phyloP scores from a whole-genome alignment of 2,329 filamentous ascomycete species.

The Talaromyces sp. region DNA sequence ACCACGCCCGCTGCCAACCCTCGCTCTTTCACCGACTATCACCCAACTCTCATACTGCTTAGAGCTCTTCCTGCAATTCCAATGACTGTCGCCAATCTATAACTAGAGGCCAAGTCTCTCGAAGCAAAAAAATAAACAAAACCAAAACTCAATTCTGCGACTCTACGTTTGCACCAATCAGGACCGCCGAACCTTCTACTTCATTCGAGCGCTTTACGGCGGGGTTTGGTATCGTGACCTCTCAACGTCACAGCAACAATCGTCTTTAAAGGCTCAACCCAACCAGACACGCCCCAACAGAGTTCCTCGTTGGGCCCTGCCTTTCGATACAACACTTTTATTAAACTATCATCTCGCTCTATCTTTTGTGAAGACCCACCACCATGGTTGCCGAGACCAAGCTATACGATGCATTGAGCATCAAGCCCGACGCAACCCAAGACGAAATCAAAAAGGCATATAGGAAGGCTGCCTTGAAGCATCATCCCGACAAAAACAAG shows the following conservation, averaged over 20 bases:
- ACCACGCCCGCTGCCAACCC: not conserved
- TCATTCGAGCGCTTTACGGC: slow-evolving; percentile 23
- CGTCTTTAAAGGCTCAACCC: not conserved
- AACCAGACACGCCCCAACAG: not conserved
- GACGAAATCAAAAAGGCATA: slow-evolving; percentile 95
- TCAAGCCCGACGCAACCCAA: slow-evolving; percentile 75
- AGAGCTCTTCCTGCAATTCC: not conserved
- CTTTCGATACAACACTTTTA: not conserved
- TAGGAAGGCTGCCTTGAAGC: slow-evolving; percentile 79
- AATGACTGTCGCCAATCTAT: not conserved
- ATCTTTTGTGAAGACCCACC: slow-evolving; percentile 11
- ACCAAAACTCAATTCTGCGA: not conserved
- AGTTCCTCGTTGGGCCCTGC: not conserved
- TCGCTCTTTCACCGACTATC: not conserved
- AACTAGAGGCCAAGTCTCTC: not conserved
- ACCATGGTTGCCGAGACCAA: slow-evolving; percentile 92
- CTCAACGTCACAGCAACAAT: slow-evolving; percentile 7
- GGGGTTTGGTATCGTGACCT: not conserved
- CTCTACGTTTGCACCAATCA: slow-evolving; percentile 2
- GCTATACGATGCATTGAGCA: slow-evolving; percentile 79
- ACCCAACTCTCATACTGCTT: not conserved
- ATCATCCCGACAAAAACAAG: slow-evolving; percentile 97
- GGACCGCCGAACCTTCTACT: slow-evolving; percentile 27
- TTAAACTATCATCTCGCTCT: not conserved
- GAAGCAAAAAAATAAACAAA: not conserved